phyloP scores from a whole-genome alignment of 257 asterid genomes.

The Nicotiana benthamiana region DNA sequence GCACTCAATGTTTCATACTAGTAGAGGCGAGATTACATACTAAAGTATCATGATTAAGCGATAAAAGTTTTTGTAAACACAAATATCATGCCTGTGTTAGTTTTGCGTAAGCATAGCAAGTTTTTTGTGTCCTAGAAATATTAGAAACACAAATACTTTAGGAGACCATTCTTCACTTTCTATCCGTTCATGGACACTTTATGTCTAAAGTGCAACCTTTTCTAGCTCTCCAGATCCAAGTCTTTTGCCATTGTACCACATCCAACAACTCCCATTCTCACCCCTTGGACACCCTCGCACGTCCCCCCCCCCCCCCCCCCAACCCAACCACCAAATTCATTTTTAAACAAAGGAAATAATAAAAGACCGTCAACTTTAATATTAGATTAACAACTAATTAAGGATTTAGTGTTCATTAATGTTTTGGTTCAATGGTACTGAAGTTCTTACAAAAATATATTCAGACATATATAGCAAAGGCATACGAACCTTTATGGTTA shows the following conservation, averaged over 20 bases:
- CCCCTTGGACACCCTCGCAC: no score
- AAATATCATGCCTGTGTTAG: not conserved
- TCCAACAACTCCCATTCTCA: not conserved
- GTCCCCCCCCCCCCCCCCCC: no score
- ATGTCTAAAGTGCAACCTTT: not conserved
- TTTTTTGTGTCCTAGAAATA: not conserved
- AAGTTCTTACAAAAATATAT: no score
- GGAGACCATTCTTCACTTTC: not conserved
- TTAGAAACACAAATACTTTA: not conserved
- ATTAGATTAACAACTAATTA: no score
- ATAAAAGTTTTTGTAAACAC: not conserved
- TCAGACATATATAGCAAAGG: no score
- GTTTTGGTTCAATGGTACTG: no score
- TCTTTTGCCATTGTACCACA: not conserved
- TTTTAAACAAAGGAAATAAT: no score
- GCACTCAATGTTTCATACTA: not conserved
- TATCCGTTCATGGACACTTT: not conserved
- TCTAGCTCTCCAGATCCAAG: not conserved
- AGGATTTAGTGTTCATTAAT: no score
- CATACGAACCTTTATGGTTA: no score
- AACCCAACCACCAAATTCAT: no score
- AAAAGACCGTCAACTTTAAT: not conserved
- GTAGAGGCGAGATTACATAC: not conserved
- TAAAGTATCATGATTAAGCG: not conserved
- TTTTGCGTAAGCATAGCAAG: not conserved